These are phyloP conservation scores for Trichosporon ovoides DNA, from an alignment of 1,284 basidiomycete species.

Conservation along the genomic window DNA sequence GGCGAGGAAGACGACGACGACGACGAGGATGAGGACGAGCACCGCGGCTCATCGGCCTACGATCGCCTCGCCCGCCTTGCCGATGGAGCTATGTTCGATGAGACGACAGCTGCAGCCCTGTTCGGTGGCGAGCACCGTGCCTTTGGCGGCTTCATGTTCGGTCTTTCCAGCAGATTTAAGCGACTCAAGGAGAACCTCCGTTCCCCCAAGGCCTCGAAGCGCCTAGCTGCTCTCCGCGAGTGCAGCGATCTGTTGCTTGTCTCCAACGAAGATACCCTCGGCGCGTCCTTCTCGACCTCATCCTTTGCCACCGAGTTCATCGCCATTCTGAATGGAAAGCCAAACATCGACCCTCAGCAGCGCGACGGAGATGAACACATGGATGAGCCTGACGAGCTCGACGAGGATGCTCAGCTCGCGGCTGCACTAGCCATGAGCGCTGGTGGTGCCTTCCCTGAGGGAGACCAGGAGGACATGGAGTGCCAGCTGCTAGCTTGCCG, in stretches of 20 bases:
- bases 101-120: conserved; percentile 69
- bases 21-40: conserved; percentile 39
- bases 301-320: conserved; percentile 89
- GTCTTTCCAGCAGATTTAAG: conserved; percentile 76
- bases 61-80: conserved; percentile 51
- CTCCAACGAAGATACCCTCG: conserved; percentile 93
- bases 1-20: conserved; percentile 34
- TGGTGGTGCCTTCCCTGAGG: conserved; percentile 35
- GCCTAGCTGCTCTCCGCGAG: conserved; percentile 86
- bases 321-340: conserved; percentile 77
- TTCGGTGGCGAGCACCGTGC: conserved; percentile 47
- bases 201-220: conserved; percentile 68
- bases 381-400: conserved; percentile 45
- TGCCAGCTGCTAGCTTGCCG: conserved; percentile 88
- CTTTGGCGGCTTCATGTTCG: conserved; percentile 84
- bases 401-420: conserved; percentile 78
- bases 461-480: conserved; percentile 60
- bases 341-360: conserved; percentile 35
- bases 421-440: conserved; percentile 62
- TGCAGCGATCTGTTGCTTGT: conserved; percentile 91
- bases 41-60: conserved; percentile 21
- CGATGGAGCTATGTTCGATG: conserved; percentile 56
- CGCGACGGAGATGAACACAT: conserved; percentile 32
- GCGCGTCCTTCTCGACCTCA: conserved; percentile 81
- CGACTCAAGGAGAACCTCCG: conserved; percentile 85